A percentile compares a stretch with the other conserved stretches of the same genome.
Conservation (phyloP, 768 basidiomycete species). For the Podaxis mareebaensis region DNA sequence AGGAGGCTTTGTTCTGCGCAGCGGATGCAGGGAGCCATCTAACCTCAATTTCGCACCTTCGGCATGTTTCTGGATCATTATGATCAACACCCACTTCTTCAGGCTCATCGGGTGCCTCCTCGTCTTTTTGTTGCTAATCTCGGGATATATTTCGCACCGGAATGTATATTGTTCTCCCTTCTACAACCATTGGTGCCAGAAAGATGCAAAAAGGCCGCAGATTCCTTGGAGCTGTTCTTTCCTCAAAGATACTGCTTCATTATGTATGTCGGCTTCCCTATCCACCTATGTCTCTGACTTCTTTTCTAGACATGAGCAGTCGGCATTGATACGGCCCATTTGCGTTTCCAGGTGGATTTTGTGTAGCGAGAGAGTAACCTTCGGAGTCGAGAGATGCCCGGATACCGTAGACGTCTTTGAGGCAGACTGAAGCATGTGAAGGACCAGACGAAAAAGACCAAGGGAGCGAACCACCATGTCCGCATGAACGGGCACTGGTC, state of each 20-base stretch:
- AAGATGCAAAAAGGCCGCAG: neutral
- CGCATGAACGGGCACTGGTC: neutral
- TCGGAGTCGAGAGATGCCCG: neutral
- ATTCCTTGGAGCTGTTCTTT: neutral
- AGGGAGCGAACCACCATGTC: neutral
- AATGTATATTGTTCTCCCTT: neutral
- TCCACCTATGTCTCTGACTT: neutral
- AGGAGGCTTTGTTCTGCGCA: too few species aligned
- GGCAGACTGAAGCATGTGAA: neutral
- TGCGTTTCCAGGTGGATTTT: neutral
- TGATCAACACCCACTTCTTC: too few species aligned
- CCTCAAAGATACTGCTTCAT: neutral
- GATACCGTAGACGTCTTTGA: neutral
- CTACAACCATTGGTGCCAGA: neutral
- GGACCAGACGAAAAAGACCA: neutral
- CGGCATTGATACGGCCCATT: neutral
- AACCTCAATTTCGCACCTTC: too few species aligned
- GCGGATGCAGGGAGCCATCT: too few species aligned
- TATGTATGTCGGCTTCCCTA: neutral
- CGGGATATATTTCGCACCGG: too few species aligned
- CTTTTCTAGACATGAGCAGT: neutral
- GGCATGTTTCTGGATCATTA: too few species aligned
- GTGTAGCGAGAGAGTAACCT: neutral
- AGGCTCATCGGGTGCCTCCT: too few species aligned
- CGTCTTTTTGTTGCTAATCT: too few species aligned